phyloP scores from a whole-genome alignment of 2,329 filamentous ascomycete genomes.

The Venturia nashicola region DNA sequence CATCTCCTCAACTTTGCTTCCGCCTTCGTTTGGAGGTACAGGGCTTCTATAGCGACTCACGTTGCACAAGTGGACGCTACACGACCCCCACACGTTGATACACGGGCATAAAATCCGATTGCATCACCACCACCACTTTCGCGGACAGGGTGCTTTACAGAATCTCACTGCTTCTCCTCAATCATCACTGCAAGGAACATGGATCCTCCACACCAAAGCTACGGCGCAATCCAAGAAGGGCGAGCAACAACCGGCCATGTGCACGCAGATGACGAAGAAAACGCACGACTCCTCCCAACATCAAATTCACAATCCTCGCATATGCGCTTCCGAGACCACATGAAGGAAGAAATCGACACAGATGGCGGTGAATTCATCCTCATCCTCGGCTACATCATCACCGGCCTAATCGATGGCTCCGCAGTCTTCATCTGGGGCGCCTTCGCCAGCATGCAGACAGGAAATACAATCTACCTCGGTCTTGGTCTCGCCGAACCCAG shows the following conservation, averaged over 20 bases:
- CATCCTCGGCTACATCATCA: conserved; percentile 62
- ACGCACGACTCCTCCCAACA: conserved; percentile 18
- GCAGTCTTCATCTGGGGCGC: conserved; percentile 67
- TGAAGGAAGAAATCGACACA: conserved; percentile 40
- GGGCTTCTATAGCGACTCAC: background rate
- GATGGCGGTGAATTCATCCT: conserved; percentile 56
- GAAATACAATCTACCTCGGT: conserved; percentile 73
- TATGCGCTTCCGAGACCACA: conserved; percentile 19
- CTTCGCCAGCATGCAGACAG: conserved; percentile 77
- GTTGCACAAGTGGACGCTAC: background rate
- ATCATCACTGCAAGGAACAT: background rate
- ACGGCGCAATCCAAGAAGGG: background rate
- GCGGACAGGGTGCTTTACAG: background rate
- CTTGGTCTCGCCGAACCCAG: conserved; percentile 53
- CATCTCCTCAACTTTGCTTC: background rate
- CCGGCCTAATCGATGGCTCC: conserved; percentile 64
- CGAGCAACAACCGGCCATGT: background rate
- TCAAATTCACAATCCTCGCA: conserved; percentile 12
- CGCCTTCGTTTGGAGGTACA: background rate
- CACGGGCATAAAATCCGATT: background rate
- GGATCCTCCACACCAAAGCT: background rate
- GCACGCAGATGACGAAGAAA: conserved; percentile 13
- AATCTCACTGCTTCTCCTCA: background rate
- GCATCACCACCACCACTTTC: background rate
- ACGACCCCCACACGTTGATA: background rate